A percentile compares a stretch with the other conserved stretches of the same genome.
Conservation (phyloP, 768 basidiomycete species). For the Panaeolus papilionaceus region DNA sequence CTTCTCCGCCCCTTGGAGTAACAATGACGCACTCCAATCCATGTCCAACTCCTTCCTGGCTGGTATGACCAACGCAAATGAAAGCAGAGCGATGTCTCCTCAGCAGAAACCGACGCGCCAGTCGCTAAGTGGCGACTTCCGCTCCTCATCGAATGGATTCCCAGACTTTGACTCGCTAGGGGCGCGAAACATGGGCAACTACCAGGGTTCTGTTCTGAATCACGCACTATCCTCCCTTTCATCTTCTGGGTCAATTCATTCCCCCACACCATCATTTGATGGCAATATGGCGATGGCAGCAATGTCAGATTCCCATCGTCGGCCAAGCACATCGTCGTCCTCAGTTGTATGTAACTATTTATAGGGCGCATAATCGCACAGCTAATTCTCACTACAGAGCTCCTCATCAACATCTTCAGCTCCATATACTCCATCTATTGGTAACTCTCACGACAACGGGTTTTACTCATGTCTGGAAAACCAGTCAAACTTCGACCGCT, state of each 20-base stretch:
- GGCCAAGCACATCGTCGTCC: constrained; percentile 29
- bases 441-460: constrained; percentile 25
- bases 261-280: constrained; percentile 28
- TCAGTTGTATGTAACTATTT: constrained; percentile 26
- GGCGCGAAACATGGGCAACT: constrained; percentile 25
- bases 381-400: constrained; percentile 27
- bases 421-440: constrained; percentile 31
- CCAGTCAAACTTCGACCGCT: constrained; percentile 22
- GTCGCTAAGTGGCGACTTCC: constrained; percentile 19
- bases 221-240: constrained; percentile 26
- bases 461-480: constrained; percentile 22
- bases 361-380: constrained; percentile 14
- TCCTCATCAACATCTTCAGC: constrained; percentile 35
- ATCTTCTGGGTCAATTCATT: constrained; percentile 26
- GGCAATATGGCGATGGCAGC: constrained; percentile 26
- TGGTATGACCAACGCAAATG: not conserved
- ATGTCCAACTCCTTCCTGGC: constrained; percentile 8
- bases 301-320: constrained; percentile 29
- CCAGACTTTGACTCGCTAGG: constrained; percentile 29
- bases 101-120: constrained; percentile 7
- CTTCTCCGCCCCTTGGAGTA: constrained; percentile 27
- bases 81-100: constrained; percentile 2
- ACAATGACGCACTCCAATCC: not conserved
- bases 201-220: constrained; percentile 24
- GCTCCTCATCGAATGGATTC: constrained; percentile 23